These are phyloP conservation scores for Angophora floribunda DNA, from an alignment of 345 rosid genomes.

Conservation along the genomic window DNA sequence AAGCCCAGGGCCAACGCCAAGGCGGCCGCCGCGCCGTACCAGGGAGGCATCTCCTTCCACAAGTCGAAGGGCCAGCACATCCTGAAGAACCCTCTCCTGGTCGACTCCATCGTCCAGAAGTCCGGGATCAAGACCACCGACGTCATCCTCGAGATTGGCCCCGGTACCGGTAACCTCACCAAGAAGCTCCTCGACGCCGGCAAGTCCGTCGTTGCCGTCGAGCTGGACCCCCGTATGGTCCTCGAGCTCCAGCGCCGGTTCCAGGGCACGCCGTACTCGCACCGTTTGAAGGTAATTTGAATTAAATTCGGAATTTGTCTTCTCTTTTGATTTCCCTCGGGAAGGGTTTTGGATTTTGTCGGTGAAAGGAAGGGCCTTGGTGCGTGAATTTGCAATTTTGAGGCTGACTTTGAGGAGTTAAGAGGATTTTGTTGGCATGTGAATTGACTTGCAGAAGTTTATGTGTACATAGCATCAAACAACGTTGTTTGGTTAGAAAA, in stretches of 20 bases:
- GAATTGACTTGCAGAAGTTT: background rate
- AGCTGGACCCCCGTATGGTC: conserved; percentile 88
- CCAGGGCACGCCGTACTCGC: conserved; percentile 64
- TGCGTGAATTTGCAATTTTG: background rate
- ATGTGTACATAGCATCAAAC: background rate
- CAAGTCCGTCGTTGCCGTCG: conserved; percentile 73
- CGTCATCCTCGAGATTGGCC: conserved; percentile 83
- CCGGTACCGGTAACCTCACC: conserved; percentile 91
- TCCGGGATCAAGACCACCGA: conserved; percentile 80
- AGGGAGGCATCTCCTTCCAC: conserved; percentile 84
- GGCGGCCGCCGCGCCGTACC: conserved; percentile 41
- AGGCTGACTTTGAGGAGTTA: fast-evolving
- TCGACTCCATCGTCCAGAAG: conserved; percentile 75
- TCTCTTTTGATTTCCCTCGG: background rate
- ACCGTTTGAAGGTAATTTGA: conserved; percentile 37
- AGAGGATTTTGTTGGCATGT: background rate
- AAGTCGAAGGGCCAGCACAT: conserved; percentile 91
- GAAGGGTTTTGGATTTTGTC: background rate
- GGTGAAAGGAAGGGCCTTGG: background rate
- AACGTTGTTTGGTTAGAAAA: background rate
- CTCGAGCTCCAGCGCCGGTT: conserved; percentile 89
- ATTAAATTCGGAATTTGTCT: background rate
- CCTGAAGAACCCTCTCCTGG: conserved; percentile 77
- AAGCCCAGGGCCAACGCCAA: conserved; percentile 20
- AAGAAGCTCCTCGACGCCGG: conserved; percentile 90